A percentile compares a stretch with the other conserved stretches of the same genome.
Evolutionary conservation across 331 rosid genomes (phyloP).

Genomic region (Quercus tomentella): DNA sequence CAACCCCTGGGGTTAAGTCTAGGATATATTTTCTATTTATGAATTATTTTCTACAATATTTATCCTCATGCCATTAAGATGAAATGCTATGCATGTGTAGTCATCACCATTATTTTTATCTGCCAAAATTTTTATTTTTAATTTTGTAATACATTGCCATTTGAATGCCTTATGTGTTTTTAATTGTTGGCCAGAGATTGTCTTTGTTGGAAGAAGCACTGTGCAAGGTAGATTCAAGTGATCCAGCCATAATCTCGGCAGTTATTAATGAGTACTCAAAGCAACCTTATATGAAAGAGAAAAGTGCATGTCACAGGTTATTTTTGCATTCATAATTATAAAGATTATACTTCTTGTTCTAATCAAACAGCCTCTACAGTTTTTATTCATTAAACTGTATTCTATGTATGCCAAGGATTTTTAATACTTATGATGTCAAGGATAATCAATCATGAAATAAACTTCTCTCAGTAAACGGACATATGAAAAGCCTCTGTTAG

Average conservation of each 20-base stretch:
- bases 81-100: not conserved
- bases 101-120: not conserved
- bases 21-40: not conserved
- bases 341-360: not conserved
- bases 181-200: conserved; percentile 49
- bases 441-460: no score
- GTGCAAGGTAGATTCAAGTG: conserved; percentile 52
- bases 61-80: not conserved
- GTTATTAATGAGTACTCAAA: conserved; percentile 54
- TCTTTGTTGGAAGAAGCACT: conserved; percentile 70
- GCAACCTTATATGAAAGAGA: conserved; percentile 49
- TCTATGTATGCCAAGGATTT: not conserved
- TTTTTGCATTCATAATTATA: conserved; percentile 8
- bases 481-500: not conserved
- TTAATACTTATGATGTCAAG: not conserved
- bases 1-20: not conserved
- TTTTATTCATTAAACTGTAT: not conserved
- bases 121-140: not conserved
- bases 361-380: not conserved
- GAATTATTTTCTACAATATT: not conserved
- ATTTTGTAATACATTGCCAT: not conserved
- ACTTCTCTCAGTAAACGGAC: no score
- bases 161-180: conserved; percentile 15
- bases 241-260: conserved; percentile 44
- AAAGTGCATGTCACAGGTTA: conserved; percentile 64